These are phyloP conservation scores for Colletotrichum salicis DNA, from an alignment of 2,329 filamentous ascomycete genomes.

Conservation along the genomic window DNA sequence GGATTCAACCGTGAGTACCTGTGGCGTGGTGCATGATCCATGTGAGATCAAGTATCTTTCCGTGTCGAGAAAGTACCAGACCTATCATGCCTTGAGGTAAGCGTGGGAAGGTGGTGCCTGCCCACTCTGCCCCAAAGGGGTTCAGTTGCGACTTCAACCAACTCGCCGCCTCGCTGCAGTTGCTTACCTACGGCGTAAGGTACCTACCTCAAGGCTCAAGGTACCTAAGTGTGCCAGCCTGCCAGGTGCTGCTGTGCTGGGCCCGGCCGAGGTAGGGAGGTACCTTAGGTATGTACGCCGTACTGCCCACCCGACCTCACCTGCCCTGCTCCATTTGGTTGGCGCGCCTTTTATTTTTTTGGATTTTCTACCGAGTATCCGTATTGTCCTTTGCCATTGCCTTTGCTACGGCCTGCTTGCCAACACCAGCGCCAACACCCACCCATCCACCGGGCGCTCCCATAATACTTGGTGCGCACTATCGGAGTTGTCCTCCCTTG, in stretches of 20 bases:
- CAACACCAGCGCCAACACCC: neutral
- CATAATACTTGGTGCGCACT: neutral
- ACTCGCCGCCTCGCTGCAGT: neutral
- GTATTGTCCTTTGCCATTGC: neutral
- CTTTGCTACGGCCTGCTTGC: neutral
- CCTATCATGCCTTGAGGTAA: no score
- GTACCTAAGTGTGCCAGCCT: neutral
- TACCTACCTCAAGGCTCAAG: no score
- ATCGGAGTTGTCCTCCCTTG: neutral
- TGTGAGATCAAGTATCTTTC: neutral
- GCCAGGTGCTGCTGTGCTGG: neutral
- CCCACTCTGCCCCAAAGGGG: no score
- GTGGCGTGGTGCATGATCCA: neutral
- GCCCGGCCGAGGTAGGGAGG: neutral
- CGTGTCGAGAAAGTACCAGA: neutral
- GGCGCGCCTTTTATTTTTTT: constrained; percentile 17
- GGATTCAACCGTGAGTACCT: constrained; percentile 1
- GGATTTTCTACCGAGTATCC: neutral
- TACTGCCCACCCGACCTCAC: no score
- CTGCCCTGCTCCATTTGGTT: constrained; percentile 10
- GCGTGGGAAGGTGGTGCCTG: no score
- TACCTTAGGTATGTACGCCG: no score
- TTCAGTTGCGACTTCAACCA: no score
- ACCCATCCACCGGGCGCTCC: neutral
- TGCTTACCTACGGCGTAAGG: neutral